Evolutionary conservation across 306 rosid species (phyloP).

Genomic region (Quercus rubra): DNA sequence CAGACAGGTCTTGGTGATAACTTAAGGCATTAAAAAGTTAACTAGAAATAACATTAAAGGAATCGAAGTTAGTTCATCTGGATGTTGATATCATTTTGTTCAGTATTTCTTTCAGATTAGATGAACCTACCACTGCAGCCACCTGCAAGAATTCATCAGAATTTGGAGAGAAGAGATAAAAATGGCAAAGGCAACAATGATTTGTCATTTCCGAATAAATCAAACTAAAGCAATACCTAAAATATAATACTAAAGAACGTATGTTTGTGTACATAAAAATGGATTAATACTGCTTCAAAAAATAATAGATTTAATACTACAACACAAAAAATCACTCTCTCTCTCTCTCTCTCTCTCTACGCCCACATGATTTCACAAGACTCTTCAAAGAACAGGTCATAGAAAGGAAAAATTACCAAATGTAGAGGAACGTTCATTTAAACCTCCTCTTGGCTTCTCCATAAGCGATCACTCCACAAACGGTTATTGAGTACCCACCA

Average conservation of each 20-base stretch:
- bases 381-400: neutral
- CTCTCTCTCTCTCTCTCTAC: constrained; percentile 3
- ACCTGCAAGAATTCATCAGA: too few relatives aligned
- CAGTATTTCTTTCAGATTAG: too few relatives aligned
- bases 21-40: too few relatives aligned
- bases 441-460: constrained; percentile 93
- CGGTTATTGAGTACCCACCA: constrained; percentile 77
- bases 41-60: too few relatives aligned
- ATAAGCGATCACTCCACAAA: constrained; percentile 75
- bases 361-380: neutral
- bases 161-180: neutral
- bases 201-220: neutral
- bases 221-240: neutral
- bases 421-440: constrained; percentile 42
- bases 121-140: too few relatives aligned
- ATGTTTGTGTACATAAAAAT: neutral
- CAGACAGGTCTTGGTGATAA: too few relatives aligned
- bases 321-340: constrained; percentile 9
- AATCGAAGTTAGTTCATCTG: too few relatives aligned
- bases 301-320: neutral
- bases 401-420: neutral
- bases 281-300: neutral
- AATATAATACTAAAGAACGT: neutral
- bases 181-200: neutral
- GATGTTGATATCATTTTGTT: too few relatives aligned